Base-by-base conservation (phyloP, 164 flowering plant genomes). In the Aristolochia contorta region DNA sequence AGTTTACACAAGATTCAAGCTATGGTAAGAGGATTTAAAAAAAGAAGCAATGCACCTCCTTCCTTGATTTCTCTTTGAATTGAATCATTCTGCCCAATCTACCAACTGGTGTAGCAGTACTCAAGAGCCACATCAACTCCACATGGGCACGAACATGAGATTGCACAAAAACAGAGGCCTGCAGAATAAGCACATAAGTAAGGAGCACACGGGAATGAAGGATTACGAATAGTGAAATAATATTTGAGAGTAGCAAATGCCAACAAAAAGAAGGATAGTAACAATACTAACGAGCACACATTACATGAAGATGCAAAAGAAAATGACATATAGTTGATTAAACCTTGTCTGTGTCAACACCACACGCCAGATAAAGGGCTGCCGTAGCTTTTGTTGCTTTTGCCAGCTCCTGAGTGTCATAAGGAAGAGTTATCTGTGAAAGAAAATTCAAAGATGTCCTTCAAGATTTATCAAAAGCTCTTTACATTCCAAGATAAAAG, bases 81-180 rank as follows among this genome's bases (percentile, higher is more conserved):
- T 93, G 99, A 50, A 88, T 93, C 99, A 93, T 93, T 76, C 71
- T 84, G 72, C 85, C 86, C 45, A 93, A 82, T 94, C 97, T 82
- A 67, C 97, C 97, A 77, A 93, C 75, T 47, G 97, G 93, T 20
- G 97, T 84, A 13, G 82, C 78, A 66, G 92, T 75, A 77, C 96
- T 88, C 64, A 93, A 78, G 51, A 90, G 65, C 97, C 96, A 93
- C 96, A 93, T 88, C 62, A 93, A 70, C 61, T 86, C 97, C 61
- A 71, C 89, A 82, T 93, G 97, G 49, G 99, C 99, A 63, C 78
- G 87, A 49, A 93, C 96, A 80, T 93, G 96, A 71, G 99, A 93
- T 69, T 90, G 99, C 65, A 93, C 96, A 80, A 93, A 93, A 19
- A 93, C 87, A 63, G 95, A 86, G 60, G 95, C 95, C 97, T 90